Base-by-base conservation (phyloP, 495 filamentous ascomycete species). In the Penicillium parvum region DNA sequence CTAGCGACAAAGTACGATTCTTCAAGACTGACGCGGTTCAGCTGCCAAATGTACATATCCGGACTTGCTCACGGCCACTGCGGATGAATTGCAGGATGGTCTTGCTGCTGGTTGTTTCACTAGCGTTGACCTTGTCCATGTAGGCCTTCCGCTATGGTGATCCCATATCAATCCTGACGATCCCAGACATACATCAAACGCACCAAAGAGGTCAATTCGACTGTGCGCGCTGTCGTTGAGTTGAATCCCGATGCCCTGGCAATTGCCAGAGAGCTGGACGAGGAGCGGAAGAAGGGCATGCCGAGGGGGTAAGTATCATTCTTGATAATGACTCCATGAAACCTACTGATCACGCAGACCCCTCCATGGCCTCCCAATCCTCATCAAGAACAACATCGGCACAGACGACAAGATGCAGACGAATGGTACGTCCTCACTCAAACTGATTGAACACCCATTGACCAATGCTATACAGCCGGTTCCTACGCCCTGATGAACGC, bases 381-480 rank as follows among this genome's bases (percentile, higher is more conserved):
- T 86, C 9, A 73, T 86, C 57, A 86, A 87, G 61, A 75, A 82
- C 53, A 83, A 79, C 52, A 84, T 84, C 32, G 81, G 74, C 11
- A 84, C 83, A 0, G 48, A 60, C 7, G 83, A 86, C 55, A 60
- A 70, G 41, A 83, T 85, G 81, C 75, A 79, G 44, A 83, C 77
- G 37, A 74, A 77, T 11, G 81, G 82, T 5, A 84, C 79, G 0
- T 77, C 6, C 59, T 84, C 4, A 41, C 73, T n/a, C 71, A 76
- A 19, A 60, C 74, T n/a, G 68, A 7, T 5, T 8, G 4, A 12
- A 7, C 14, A 12, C 5, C 14, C 6, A 14, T 4, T 32, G 12
- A 32, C 5, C 23, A 6, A 5, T 11, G 11, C 6, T 6, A 27
- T 27, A 11, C 12, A 32, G 28, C 28, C 7, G 28, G 28, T 12